Percentiles rank a stretch among this genome's conserved stretches.
phyloP scores from a whole-genome alignment of 2,329 filamentous ascomycete species.

The Pseudocercospora eumusae region DNA sequence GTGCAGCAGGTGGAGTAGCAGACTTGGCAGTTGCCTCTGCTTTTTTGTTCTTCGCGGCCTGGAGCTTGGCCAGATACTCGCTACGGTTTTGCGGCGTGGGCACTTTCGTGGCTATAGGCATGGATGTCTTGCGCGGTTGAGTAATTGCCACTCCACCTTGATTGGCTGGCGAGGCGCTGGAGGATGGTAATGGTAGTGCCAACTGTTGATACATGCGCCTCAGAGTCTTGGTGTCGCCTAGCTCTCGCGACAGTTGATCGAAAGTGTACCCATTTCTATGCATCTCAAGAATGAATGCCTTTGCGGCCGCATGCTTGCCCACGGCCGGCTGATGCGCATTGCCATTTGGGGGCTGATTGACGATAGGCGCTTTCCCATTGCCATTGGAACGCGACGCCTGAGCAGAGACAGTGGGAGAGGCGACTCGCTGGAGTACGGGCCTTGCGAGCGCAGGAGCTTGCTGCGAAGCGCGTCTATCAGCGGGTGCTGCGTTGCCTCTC shows the following conservation, averaged over 20 bases:
- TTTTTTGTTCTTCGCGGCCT: constrained; percentile 71
- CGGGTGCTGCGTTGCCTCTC: constrained; percentile 12
- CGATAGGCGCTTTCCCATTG: constrained; percentile 13
- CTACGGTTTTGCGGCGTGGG: constrained; percentile 60
- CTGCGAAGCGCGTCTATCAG: constrained; percentile 18
- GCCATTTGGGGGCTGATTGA: neutral
- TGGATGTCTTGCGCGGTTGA: constrained; percentile 15
- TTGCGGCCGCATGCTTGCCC: constrained; percentile 26
- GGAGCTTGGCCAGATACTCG: constrained; percentile 72
- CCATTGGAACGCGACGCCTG: constrained; percentile 15
- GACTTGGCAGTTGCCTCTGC: constrained; percentile 23
- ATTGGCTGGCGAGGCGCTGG: constrained; percentile 2
- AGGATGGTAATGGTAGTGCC: constrained; percentile 43
- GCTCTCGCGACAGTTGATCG: constrained; percentile 71
- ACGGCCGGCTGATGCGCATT: neutral
- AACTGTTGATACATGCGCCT: constrained; percentile 68
- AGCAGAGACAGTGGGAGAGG: constrained; percentile 5
- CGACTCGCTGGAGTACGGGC: constrained; percentile 15
- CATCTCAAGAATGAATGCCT: constrained; percentile 39
- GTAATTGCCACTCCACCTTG: constrained; percentile 1
- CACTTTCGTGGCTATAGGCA: constrained; percentile 29
- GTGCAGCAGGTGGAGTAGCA: constrained; percentile 4
- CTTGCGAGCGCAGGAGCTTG: constrained; percentile 14
- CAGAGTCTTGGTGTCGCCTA: constrained; percentile 65
- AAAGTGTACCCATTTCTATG: constrained; percentile 68